Evolutionary conservation across 495 filamentous ascomycete genomes (phyloP).

Genomic region (Penicillium cinerascens): DNA sequence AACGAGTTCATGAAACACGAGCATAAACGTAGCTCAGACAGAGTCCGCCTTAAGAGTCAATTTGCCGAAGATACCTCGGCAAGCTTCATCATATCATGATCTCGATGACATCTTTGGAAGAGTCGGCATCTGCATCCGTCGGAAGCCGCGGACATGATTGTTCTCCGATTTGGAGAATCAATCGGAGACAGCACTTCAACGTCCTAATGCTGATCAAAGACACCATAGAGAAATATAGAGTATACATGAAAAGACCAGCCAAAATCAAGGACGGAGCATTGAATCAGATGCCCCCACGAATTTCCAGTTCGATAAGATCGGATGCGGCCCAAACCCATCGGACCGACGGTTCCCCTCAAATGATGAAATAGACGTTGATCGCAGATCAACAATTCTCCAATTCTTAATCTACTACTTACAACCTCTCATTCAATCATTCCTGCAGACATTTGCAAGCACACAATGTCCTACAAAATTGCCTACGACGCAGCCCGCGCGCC

Average conservation of each 20-base stretch:
- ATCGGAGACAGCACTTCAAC: neutral
- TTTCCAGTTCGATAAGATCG: slow-evolving; percentile 19
- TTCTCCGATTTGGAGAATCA: neutral
- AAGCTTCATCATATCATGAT: neutral
- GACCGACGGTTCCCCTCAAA: slow-evolving; percentile 16
- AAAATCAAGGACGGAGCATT: neutral
- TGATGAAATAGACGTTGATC: slow-evolving; percentile 10
- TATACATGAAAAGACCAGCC: neutral
- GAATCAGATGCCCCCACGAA: neutral
- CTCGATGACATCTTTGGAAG: neutral
- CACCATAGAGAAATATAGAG: neutral
- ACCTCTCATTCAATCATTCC: neutral
- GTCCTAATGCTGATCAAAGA: neutral
- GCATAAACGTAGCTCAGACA: neutral
- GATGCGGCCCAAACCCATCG: slow-evolving; percentile 12
- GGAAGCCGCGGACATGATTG: neutral
- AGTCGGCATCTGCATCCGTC: slow-evolving; percentile 1
- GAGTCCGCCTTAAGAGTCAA: neutral
- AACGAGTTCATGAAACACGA: neutral
- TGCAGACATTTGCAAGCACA: neutral
- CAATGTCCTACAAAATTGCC: slow-evolving; percentile 41
- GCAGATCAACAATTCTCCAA: neutral
- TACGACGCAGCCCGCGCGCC: slow-evolving; percentile 30
- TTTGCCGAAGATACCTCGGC: neutral
- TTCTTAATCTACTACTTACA: neutral